phyloP scores from a whole-genome alignment of 495 filamentous ascomycete genomes.

The Ramalina peruviana region DNA sequence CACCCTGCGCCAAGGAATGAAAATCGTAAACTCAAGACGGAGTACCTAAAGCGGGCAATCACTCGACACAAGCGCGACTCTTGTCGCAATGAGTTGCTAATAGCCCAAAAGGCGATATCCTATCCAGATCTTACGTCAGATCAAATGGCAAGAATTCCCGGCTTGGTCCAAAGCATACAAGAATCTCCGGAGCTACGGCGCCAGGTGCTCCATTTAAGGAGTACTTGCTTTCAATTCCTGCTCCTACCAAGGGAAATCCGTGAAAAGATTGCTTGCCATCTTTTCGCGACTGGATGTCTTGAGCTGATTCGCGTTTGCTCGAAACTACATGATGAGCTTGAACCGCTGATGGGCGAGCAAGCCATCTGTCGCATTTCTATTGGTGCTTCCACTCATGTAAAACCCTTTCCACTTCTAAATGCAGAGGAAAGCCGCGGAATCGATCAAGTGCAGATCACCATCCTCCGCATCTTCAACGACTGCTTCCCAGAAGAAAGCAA shows the following conservation, averaged over 20 bases:
- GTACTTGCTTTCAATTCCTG: background rate
- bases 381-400: background rate
- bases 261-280: background rate
- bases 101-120: too few species aligned
- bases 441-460: background rate
- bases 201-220: background rate
- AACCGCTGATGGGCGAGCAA: background rate
- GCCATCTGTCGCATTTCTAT: background rate
- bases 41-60: too few species aligned
- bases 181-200: too few species aligned
- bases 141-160: too few species aligned
- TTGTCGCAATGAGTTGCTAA: too few species aligned
- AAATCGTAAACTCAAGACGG: too few species aligned
- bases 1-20: too few species aligned
- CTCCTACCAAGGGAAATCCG: background rate
- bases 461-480: background rate
- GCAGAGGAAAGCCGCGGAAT: background rate
- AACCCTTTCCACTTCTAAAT: background rate
- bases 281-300: background rate
- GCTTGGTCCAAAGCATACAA: too few species aligned
- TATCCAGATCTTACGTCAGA: too few species aligned
- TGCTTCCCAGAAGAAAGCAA: background rate
- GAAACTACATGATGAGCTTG: background rate
- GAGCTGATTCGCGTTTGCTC: background rate
- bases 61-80: too few species aligned